Base-by-base conservation (phyloP, 345 rosid genomes). In the Eucalyptus urophylla region DNA sequence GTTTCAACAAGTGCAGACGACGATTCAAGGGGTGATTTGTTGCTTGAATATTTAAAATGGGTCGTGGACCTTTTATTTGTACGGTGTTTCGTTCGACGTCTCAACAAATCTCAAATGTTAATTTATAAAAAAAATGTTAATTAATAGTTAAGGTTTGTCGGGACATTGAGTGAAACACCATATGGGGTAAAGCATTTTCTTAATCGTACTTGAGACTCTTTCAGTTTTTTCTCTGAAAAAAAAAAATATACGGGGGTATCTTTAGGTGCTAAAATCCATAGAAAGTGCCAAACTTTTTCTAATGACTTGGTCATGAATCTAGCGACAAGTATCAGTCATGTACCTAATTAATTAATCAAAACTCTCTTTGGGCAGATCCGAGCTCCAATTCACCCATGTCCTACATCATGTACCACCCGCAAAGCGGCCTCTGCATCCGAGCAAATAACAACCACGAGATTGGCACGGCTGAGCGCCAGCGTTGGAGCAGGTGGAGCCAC, bases 371-470 rank as follows among this genome's bases (percentile, higher is more conserved):
- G 87, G 89, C 92, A 93, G 94, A 90, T 50, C 92, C 93, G 87
- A 90, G 86, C 89, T 45, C 89, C 90, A 90, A 88, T 49, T 49
- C 45, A 31, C 80, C 90, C 27, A 49, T 88, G 89, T 86, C 86
- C 89, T 60, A 76, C 49, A 81, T 90, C 85, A 89, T 91, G 56
- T 93, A 86, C 81, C 95, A 91, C 90, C 95, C 94, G 40, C 54
- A 86, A 49, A 92, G 91, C 3, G 94, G 94, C 83, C 90, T 76
- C 3, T 89, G 90, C 49, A 58, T 93, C 56, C 47, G 22, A 16
- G 90, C 89, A 76, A 56, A 86, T 72, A 89, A 89, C 50, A 40
- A 76, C 85, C 85, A 6, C 27, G 8, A 40, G 12, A 21, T 76
- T 27, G 29, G 85, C 29, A 15, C 9, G 27, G 24, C 85, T 2